These are phyloP conservation scores for Sphaerulina populicola DNA, from an alignment of 2,329 filamentous ascomycete species.

Conservation along the genomic window DNA sequence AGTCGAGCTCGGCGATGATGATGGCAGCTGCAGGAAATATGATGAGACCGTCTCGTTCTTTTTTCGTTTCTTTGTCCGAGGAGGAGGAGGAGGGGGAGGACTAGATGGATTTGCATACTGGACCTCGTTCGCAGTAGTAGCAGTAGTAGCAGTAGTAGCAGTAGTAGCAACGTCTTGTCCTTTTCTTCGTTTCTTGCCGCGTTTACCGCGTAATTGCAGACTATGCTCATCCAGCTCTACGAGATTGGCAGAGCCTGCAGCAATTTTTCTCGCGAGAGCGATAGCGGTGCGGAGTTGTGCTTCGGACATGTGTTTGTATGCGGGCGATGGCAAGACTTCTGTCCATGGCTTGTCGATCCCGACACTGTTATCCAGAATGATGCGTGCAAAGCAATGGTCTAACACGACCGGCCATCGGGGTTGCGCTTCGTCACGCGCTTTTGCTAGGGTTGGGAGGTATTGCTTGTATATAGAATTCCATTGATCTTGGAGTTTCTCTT, in stretches of 20 bases:
- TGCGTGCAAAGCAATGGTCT: slow-evolving; percentile 42
- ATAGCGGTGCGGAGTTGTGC: slow-evolving; percentile 35
- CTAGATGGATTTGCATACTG: neutral
- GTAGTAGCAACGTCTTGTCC: neutral
- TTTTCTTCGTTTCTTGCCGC: slow-evolving; percentile 24
- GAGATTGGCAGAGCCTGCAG: slow-evolving; percentile 33
- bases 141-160: too few species aligned
- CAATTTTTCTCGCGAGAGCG: slow-evolving; percentile 34
- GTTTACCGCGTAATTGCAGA: slow-evolving; percentile 35
- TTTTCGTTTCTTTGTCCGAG: slow-evolving; percentile 21
- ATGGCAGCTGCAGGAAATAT: slow-evolving; percentile 23
- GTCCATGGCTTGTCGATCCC: slow-evolving; percentile 38
- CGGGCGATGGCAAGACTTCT: slow-evolving; percentile 36
- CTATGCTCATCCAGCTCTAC: slow-evolving; percentile 36
- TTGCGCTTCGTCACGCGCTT: slow-evolving; percentile 30
- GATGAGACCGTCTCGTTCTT: slow-evolving; percentile 23
- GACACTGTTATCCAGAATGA: slow-evolving; percentile 39
- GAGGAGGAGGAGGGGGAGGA: too few species aligned
- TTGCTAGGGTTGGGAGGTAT: slow-evolving; percentile 26
- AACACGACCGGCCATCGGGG: slow-evolving; percentile 37
- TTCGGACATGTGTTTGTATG: slow-evolving; percentile 38
- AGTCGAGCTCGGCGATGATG: slow-evolving; percentile 18
- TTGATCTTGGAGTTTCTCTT: slow-evolving; percentile 16
- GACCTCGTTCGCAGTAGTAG: neutral
- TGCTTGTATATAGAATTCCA: slow-evolving; percentile 29